Evolutionary conservation across 2,329 filamentous ascomycete species (phyloP), one percentile per base, ranked within the genome.

Genomic region (Bipolaris victoriae): DNA sequence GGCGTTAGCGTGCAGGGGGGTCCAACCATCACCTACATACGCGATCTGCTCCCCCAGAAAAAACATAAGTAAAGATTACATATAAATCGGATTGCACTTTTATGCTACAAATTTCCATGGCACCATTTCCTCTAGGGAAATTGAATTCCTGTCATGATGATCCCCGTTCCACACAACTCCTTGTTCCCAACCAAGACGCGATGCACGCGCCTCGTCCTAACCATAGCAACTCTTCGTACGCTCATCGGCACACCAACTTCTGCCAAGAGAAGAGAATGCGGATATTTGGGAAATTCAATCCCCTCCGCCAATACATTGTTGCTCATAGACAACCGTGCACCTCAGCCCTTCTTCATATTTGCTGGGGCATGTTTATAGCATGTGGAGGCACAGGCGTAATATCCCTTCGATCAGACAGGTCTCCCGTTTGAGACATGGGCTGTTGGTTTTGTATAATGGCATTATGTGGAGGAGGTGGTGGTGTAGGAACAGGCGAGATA

Each of bases 401-500:
- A 24, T 67, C 67, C 45, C 65, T 66, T n/a, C 67, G 63, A 11
- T 68, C 73, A 20, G 56, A 67, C 46, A 72, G 37, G 49, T 76
- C 74, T n/a, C 71, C 71, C 5, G 65, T 75, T 1, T 61, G 61
- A 7, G 58, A 63, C 56, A 59, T 58, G 4, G 47, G 51, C 4
- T 51, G 36, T 18, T 61, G 63, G 5, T 62, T 58, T 11, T 58
- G 52, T 10, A 51, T 58, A 22, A 59, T 52, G 1, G 57, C 53
- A 18, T 63, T 68, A 24, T 54, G 44, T 15, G 66, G 63, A 29
- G 71, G 73, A 29, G 71, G 73, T 35, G 70, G 72, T 16, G 73
- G 72, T 15, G 73, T 75, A 4, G 73, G 72, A 15, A 60, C 66
- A 3, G 74, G 71, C 16, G 61, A 68, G 13, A 74, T 65, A 0